phyloP scores from a whole-genome alignment of 805 yeast species.

The Nakazawaea laoshanensis region DNA sequence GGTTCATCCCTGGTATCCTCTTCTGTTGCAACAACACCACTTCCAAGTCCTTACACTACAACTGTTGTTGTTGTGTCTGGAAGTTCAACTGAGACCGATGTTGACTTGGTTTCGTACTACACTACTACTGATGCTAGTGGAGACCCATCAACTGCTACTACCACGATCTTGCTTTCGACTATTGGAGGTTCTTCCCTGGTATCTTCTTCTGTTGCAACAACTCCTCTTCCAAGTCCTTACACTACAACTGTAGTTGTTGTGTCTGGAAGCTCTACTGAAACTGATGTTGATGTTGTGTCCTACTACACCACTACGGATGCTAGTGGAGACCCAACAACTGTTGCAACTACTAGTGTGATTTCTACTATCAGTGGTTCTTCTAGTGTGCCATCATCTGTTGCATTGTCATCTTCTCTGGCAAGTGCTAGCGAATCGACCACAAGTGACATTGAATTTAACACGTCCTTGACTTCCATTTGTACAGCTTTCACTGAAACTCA shows the following conservation, averaged over 20 bases:
- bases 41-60: slow-evolving; percentile 1
- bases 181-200: background rate
- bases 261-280: background rate
- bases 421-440: too few species aligned
- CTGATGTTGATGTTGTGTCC: slow-evolving; percentile 1
- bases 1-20: too few species aligned
- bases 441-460: too few species aligned
- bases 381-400: too few species aligned
- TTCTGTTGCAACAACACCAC: too few species aligned
- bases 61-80: background rate
- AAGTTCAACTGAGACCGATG: background rate
- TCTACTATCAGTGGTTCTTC: too few species aligned
- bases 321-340: slow-evolving; percentile 1
- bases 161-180: background rate
- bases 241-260: background rate
- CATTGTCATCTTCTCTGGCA: too few species aligned
- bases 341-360: background rate
- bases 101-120: slow-evolving; percentile 1
- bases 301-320: slow-evolving; percentile 1
- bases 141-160: background rate
- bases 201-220: background rate
- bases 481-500: background rate
- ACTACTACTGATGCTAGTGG: slow-evolving; percentile 4
- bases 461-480: slow-evolving; percentile 1
- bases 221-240: background rate